These are phyloP conservation scores for Paramecium biaurelia DNA, from an alignment of 73 alveolate genomes.

Conservation along the genomic window DNA sequence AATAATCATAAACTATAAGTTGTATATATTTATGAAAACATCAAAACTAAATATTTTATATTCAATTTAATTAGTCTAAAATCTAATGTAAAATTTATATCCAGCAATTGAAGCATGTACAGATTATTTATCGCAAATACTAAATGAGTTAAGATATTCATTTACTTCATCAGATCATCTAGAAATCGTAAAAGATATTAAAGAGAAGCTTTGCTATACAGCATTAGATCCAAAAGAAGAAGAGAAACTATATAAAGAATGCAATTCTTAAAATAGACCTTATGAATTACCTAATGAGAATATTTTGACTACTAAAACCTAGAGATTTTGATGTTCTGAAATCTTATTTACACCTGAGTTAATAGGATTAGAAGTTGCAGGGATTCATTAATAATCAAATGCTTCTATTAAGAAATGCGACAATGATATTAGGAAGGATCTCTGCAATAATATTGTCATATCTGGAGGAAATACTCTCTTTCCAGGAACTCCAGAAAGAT, in stretches of 20 bases:
- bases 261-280: not conserved
- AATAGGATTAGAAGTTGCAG: constrained; percentile 75
- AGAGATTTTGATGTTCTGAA: constrained; percentile 79
- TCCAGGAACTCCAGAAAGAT: constrained; percentile 94
- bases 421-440: constrained; percentile 87
- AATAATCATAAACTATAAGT: not conserved
- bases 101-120: constrained; percentile 81
- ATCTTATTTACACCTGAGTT: constrained; percentile 77
- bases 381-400: constrained; percentile 79
- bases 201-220: constrained; percentile 90
- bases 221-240: constrained; percentile 88
- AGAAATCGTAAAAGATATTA: constrained; percentile 89
- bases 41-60: not conserved
- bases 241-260: constrained; percentile 65
- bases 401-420: constrained; percentile 90
- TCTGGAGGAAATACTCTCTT: constrained; percentile 98
- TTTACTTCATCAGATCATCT: constrained; percentile 84
- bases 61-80: not conserved
- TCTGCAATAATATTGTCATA: constrained; percentile 76
- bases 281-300: constrained; percentile 22
- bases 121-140: constrained; percentile 77
- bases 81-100: not conserved
- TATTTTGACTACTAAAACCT: not conserved
- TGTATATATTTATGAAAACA: not conserved
- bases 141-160: constrained; percentile 82